A percentile compares a stretch with the other conserved stretches of the same genome.
Evolutionary conservation across 73 alveolate species (phyloP).

Genomic region (Tetrahymena elliotti): DNA sequence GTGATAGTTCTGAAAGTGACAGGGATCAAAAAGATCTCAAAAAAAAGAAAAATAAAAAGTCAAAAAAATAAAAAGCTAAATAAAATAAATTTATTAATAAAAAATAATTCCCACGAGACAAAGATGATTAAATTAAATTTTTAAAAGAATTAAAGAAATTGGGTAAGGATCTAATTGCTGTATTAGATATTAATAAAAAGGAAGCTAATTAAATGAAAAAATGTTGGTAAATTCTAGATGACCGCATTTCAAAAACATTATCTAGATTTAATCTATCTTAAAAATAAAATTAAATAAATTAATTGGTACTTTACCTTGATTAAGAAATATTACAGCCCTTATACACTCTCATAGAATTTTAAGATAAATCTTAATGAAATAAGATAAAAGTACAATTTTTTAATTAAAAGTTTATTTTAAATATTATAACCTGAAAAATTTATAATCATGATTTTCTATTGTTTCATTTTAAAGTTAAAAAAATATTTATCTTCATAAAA

Average conservation of each 20-base stretch:
- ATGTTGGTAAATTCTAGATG: not conserved
- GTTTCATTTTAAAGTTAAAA: too few species aligned
- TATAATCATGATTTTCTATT: too few species aligned
- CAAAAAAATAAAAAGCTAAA: too few species aligned
- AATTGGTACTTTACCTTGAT: not conserved
- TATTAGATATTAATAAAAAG: too few species aligned
- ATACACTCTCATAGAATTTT: not conserved
- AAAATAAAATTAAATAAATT: too few species aligned
- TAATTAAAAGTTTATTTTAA: too few species aligned
- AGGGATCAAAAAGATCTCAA: not conserved
- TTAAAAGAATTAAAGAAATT: too few species aligned
- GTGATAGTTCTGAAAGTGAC: not conserved
- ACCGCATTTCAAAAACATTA: not conserved
- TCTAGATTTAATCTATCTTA: not conserved
- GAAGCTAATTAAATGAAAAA: not conserved
- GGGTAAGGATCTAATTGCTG: not conserved
- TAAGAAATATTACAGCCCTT: not conserved
- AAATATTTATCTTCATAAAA: too few species aligned
- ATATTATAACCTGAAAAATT: too few species aligned
- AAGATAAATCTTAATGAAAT: not conserved
- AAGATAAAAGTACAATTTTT: too few species aligned
- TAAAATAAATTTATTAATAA: too few species aligned
- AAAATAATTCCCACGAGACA: not conserved
- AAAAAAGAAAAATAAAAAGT: too few species aligned
- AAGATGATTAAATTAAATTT: not conserved